Percentiles rank a stretch among this genome's conserved stretches.
Evolutionary conservation across 2,329 filamentous ascomycete species (phyloP).

Genomic region (Pestalotiopsis sp.): DNA sequence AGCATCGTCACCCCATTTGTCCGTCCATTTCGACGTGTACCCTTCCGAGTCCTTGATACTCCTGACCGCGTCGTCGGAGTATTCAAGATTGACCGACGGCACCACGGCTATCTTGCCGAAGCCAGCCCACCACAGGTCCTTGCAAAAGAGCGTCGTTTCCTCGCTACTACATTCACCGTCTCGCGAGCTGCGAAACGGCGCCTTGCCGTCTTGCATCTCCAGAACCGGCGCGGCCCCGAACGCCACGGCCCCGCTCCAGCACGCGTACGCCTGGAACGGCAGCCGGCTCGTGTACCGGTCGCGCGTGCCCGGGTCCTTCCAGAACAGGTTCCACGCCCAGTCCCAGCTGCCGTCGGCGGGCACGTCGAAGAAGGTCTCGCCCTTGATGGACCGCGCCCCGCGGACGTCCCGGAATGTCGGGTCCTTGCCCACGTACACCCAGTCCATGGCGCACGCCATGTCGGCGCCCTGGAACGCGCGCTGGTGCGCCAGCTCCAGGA

Average conservation of each 20-base stretch:
- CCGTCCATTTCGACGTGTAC: slow-evolving; percentile 41
- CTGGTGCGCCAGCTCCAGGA: slow-evolving; percentile 58
- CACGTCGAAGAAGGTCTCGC: slow-evolving; percentile 58
- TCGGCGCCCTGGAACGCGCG: slow-evolving; percentile 45
- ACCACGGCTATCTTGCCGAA: slow-evolving; percentile 56
- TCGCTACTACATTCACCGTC: slow-evolving; percentile 53
- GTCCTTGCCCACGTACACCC: slow-evolving; percentile 44
- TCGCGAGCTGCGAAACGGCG: slow-evolving; percentile 45
- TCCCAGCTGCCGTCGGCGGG: slow-evolving; percentile 51
- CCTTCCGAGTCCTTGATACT: slow-evolving; percentile 53
- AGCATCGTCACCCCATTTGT: slow-evolving; percentile 23
- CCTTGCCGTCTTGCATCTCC: slow-evolving; percentile 24
- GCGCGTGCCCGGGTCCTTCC: slow-evolving; percentile 43
- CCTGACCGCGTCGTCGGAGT: slow-evolving; percentile 45
- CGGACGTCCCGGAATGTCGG: slow-evolving; percentile 61
- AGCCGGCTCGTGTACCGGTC: slow-evolving; percentile 32
- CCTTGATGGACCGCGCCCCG: slow-evolving; percentile 52
- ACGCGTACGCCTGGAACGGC: slow-evolving; percentile 63
- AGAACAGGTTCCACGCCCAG: slow-evolving; percentile 52
- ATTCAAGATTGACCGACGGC: slow-evolving; percentile 57
- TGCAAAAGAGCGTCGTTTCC: slow-evolving; percentile 58
- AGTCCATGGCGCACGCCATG: slow-evolving; percentile 63
- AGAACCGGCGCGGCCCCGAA: slow-evolving; percentile 51
- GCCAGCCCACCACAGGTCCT: slow-evolving; percentile 55
- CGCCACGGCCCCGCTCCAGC: slow-evolving; percentile 60